Evolutionary conservation across 1,139 yeast species (phyloP).

Genomic region (Kodamaea arcana): DNA sequence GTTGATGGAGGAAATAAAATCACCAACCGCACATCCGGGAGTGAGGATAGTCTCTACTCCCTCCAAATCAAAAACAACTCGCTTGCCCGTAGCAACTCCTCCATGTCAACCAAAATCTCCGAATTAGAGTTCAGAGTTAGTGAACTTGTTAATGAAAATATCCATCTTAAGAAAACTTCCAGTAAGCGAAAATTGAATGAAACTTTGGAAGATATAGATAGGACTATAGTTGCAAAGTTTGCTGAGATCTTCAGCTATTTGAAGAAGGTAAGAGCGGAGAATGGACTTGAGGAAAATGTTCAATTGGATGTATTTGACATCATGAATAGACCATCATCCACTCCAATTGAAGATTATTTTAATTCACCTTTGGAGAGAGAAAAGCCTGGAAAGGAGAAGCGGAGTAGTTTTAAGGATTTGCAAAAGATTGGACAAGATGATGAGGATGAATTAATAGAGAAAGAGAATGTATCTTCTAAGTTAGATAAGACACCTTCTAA

Average conservation of each 20-base stretch:
- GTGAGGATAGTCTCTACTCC: too few relatives aligned
- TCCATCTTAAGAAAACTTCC: conserved; percentile 9
- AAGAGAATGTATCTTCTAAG: too few relatives aligned
- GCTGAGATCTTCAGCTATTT: conserved; percentile 42
- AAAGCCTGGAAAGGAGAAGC: neutral
- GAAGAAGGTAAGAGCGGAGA: conserved; percentile 27
- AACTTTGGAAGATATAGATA: conserved; percentile 28
- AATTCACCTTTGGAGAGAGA: conserved; percentile 2
- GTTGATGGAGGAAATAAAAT: too few relatives aligned
- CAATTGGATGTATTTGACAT: conserved; percentile 15
- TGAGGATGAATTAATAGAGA: too few relatives aligned
- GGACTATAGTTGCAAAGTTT: conserved; percentile 37
- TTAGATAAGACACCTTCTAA: too few relatives aligned
- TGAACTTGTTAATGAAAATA: conserved; percentile 13
- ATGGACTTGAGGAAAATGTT: conserved; percentile 22
- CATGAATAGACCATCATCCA: conserved; percentile 15
- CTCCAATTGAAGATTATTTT: conserved; percentile 16
- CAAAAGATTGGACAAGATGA: too few relatives aligned
- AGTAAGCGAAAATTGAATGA: conserved; percentile 9
- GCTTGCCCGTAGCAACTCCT: conserved; percentile 53
- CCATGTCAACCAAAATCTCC: conserved; percentile 43
- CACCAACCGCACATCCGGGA: too few relatives aligned
- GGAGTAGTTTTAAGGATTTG: too few relatives aligned
- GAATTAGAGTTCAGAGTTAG: conserved; percentile 42
- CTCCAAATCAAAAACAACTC: conserved; percentile 42